Percentiles rank a stretch among this genome's conserved stretches.
These are phyloP conservation scores for Mediolabrus comicus DNA, from an alignment of 108 stramenopile species.

Conservation along the genomic window DNA sequence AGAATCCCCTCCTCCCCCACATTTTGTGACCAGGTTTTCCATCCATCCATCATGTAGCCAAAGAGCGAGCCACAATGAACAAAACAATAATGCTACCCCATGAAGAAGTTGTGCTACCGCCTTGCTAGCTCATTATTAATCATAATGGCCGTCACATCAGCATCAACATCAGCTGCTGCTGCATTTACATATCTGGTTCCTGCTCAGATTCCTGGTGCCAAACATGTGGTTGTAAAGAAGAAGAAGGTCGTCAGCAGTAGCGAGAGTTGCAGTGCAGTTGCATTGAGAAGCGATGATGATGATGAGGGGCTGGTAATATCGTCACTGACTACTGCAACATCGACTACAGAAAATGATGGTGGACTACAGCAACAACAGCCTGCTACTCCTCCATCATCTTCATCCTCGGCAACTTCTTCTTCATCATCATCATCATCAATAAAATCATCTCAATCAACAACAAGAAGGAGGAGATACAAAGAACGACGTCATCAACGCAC, in stretches of 20 bases:
- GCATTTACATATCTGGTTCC: conserved; percentile 31
- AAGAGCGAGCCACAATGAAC: too few relatives aligned
- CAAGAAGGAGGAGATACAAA: not conserved
- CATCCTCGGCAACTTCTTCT: too few relatives aligned
- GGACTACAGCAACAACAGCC: too few relatives aligned
- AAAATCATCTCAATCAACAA: not conserved
- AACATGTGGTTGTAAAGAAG: not conserved
- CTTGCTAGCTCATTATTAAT: not conserved
- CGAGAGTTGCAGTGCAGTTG: not conserved
- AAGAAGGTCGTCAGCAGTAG: conserved; percentile 2
- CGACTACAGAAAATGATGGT: not conserved
- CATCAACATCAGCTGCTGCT: not conserved
- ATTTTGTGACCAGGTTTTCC: too few relatives aligned
- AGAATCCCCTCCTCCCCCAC: too few relatives aligned
- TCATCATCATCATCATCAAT: too few relatives aligned
- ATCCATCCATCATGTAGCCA: too few relatives aligned
- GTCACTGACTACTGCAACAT: too few relatives aligned
- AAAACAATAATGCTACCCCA: too few relatives aligned
- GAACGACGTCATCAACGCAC: conserved; percentile 19
- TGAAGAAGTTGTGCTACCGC: not conserved
- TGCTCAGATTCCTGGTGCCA: conserved; percentile 26
- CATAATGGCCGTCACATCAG: not conserved
- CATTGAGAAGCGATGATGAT: not conserved
- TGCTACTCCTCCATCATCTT: too few relatives aligned
- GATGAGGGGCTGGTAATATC: not conserved